phyloP scores from a whole-genome alignment of 2,329 filamentous ascomycete genomes.

The Chaetomium strumarium region DNA sequence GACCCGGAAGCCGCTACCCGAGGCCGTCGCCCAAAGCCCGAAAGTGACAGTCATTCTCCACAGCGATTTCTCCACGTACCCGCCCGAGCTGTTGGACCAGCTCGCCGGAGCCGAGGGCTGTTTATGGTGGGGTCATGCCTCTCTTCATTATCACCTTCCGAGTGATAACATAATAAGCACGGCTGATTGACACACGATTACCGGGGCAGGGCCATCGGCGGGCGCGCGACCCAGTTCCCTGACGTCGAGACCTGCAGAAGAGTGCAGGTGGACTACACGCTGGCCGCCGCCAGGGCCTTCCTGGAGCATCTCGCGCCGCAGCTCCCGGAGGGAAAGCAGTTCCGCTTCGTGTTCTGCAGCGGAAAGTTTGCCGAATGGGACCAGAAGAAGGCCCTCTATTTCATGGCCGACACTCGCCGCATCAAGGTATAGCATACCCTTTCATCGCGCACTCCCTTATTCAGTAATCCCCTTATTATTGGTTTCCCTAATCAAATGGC shows the following conservation, averaged over 20 bases:
- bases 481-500: neutral
- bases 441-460: neutral
- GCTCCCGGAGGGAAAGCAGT: constrained; percentile 29
- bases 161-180: neutral
- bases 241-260: constrained; percentile 39
- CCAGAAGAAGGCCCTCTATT: constrained; percentile 31
- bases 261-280: constrained; percentile 55
- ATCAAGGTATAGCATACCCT: constrained; percentile 29
- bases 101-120: constrained; percentile 10
- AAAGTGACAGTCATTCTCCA: constrained; percentile 47
- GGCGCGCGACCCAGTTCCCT: constrained; percentile 41
- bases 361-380: constrained; percentile 25
- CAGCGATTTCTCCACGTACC: constrained; percentile 48
- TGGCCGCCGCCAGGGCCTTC: constrained; percentile 42
- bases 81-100: constrained; percentile 39
- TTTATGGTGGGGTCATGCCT: constrained; percentile 8
- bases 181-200: neutral
- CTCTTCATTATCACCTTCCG: neutral
- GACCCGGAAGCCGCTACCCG: constrained; percentile 38
- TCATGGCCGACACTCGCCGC: constrained; percentile 33
- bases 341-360: constrained; percentile 41
- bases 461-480: neutral
- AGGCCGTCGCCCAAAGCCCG: constrained; percentile 37
- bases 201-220: constrained; percentile 35
- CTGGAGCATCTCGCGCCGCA: constrained; percentile 31